phyloP scores from a whole-genome alignment of 768 basidiomycete species.

The Mycena vulgaris region DNA sequence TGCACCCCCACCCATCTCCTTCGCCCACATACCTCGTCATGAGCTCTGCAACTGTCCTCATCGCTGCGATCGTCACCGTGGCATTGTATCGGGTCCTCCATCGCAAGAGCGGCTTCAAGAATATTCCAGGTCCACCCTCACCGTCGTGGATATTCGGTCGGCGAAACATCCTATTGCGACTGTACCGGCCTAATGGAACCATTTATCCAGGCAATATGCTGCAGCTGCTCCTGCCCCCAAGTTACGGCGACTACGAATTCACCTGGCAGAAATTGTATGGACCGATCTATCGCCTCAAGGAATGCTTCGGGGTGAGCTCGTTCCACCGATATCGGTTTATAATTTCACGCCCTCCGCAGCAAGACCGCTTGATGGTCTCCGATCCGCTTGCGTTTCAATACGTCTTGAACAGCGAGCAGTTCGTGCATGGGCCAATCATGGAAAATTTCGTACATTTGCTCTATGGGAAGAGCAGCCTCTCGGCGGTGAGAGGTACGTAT shows the following conservation, averaged over 20 bases:
- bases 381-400: slow-evolving; percentile 5
- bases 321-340: neutral
- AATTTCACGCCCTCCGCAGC: neutral
- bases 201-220: neutral
- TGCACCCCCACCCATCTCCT: slow-evolving; percentile 2
- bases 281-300: neutral
- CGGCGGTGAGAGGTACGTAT: neutral
- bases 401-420: neutral
- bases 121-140: slow-evolving; percentile 1
- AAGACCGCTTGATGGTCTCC: neutral
- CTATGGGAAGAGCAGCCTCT: neutral
- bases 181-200: neutral
- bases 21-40: slow-evolving; percentile 1
- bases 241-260: slow-evolving; percentile 8
- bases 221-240: neutral
- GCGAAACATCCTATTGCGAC: neutral
- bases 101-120: neutral
- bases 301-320: slow-evolving; percentile 5
- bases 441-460: neutral
- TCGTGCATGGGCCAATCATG: neutral
- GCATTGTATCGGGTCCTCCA: neutral
- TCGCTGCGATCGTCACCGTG: neutral
- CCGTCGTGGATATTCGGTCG: slow-evolving; percentile 9
- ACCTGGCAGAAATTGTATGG: neutral
- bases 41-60: slow-evolving; percentile 2